A percentile compares a stretch with the other conserved stretches of the same genome.
Evolutionary conservation across 441 rosid species (phyloP).

Genomic region (Omphalea diandra): DNA sequence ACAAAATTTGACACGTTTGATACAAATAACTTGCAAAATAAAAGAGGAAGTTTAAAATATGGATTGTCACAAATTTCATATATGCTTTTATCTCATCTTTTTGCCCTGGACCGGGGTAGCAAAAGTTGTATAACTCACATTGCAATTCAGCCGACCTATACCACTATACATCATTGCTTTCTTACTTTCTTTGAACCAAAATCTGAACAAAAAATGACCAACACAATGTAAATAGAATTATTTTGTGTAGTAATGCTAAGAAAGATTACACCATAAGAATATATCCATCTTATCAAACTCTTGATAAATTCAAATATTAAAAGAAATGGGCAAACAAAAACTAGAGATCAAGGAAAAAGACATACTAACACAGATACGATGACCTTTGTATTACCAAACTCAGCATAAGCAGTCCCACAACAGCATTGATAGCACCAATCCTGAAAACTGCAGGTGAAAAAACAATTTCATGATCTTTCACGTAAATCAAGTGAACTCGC

Average conservation of each 20-base stretch:
- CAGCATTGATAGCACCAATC: conserved; percentile 81
- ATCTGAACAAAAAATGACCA: conserved; percentile 39
- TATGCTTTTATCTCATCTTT: conserved; percentile 29
- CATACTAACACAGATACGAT: conserved; percentile 91
- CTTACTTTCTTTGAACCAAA: conserved; percentile 97
- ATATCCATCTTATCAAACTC: not conserved
- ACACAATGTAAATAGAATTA: not conserved
- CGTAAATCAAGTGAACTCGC: not conserved
- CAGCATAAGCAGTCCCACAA: conserved; percentile 95
- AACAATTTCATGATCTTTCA: not conserved
- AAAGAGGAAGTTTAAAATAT: conserved; percentile 7
- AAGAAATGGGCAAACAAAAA: not conserved
- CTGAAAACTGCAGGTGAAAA: conserved; percentile 58
- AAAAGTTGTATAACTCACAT: conserved; percentile 79
- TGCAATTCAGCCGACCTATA: conserved; percentile 77
- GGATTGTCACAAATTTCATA: conserved; percentile 11
- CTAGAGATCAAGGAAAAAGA: conserved; percentile 10
- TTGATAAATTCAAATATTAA: conserved; percentile 1
- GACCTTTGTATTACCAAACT: conserved; percentile 90
- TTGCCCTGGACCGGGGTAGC: conserved; percentile 71
- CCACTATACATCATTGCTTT: conserved; percentile 91
- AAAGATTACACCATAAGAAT: not conserved
- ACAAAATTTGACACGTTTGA: conserved; percentile 25
- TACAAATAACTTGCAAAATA: conserved; percentile 17
- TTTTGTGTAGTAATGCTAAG: not conserved